A percentile compares a stretch with the other conserved stretches of the same genome.
Conservation (phyloP, 2,329 filamentous ascomycete species). For the Colletotrichum coccodes region DNA sequence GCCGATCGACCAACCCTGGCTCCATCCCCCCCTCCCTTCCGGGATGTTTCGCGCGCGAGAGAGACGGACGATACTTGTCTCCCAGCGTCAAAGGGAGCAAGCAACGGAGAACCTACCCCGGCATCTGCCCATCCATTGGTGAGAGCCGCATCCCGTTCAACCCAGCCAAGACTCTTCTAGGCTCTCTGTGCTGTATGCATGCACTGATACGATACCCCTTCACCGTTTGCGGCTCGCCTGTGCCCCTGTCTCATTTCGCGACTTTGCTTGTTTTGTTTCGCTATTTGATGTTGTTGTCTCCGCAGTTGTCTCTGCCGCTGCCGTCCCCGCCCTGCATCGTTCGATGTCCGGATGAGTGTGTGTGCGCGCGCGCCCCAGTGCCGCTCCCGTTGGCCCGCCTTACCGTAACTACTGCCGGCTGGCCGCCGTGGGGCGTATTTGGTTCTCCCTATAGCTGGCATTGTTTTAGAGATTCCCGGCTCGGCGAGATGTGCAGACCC, state of each 20-base stretch:
- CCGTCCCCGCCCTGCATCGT: not conserved
- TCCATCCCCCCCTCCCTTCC: slow-evolving; percentile 10
- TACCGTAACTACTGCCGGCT: not conserved
- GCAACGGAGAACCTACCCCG: not conserved
- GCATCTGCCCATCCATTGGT: not conserved
- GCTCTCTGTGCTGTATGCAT: not conserved
- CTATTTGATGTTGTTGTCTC: not conserved
- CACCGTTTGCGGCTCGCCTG: not conserved
- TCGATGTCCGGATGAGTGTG: not conserved
- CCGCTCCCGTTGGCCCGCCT: slow-evolving; percentile 3
- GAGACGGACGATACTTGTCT: not conserved
- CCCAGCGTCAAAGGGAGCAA: not conserved
- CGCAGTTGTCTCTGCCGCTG: not conserved
- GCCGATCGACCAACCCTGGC: slow-evolving; percentile 26
- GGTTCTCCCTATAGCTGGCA: not conserved
- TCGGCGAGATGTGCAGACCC: not conserved
- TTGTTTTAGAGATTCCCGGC: not conserved
- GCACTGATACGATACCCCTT: not conserved
- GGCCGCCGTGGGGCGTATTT: not conserved
- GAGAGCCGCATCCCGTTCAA: not conserved
- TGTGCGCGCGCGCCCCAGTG: not conserved
- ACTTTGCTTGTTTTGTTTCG: not conserved
- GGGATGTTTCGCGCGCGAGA: not conserved
- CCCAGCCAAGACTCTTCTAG: not conserved
- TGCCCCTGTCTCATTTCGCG: not conserved